phyloP scores from a whole-genome alignment of 2,329 filamentous ascomycete genomes.

The Exophiala sp. region DNA sequence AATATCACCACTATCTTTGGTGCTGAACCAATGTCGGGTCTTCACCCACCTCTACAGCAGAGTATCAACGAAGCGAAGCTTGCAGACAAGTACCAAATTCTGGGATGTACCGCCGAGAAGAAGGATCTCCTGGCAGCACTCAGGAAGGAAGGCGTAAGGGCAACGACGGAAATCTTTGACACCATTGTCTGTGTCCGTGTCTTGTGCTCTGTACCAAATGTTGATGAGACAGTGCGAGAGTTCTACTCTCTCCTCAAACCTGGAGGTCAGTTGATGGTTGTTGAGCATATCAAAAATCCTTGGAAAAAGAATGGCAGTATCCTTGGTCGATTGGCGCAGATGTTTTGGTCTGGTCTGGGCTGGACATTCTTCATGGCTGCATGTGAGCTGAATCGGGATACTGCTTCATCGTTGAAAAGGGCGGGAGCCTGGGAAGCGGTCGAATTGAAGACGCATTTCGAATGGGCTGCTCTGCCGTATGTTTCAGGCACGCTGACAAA shows the following conservation, averaged over 20 bases:
- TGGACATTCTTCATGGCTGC: constrained; percentile 54
- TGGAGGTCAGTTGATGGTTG: constrained; percentile 53
- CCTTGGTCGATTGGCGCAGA: constrained; percentile 45
- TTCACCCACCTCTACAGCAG: constrained; percentile 44
- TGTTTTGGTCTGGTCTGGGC: constrained; percentile 43
- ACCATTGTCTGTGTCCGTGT: constrained; percentile 54
- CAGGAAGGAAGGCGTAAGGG: constrained; percentile 39
- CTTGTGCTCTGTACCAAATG: constrained; percentile 52
- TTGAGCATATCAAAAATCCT: constrained; percentile 55
- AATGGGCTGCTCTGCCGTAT: constrained; percentile 39
- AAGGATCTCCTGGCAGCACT: constrained; percentile 46
- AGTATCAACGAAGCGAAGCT: constrained; percentile 31
- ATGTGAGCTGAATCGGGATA: constrained; percentile 51
- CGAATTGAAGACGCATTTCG: constrained; percentile 43
- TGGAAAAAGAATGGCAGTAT: constrained; percentile 48
- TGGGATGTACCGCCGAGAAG: constrained; percentile 48
- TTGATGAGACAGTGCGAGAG: constrained; percentile 43
- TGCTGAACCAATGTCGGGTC: constrained; percentile 49
- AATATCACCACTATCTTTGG: constrained; percentile 51
- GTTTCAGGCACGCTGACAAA: constrained; percentile 42
- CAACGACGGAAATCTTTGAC: constrained; percentile 46
- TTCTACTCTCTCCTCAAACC: constrained; percentile 53
- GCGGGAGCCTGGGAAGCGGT: constrained; percentile 49
- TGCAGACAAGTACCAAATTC: constrained; percentile 47
- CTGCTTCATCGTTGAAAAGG: constrained; percentile 40